These are phyloP conservation scores for Trichoderma brevicompactum DNA, from an alignment of 2,329 filamentous ascomycete genomes.

Conservation along the genomic window DNA sequence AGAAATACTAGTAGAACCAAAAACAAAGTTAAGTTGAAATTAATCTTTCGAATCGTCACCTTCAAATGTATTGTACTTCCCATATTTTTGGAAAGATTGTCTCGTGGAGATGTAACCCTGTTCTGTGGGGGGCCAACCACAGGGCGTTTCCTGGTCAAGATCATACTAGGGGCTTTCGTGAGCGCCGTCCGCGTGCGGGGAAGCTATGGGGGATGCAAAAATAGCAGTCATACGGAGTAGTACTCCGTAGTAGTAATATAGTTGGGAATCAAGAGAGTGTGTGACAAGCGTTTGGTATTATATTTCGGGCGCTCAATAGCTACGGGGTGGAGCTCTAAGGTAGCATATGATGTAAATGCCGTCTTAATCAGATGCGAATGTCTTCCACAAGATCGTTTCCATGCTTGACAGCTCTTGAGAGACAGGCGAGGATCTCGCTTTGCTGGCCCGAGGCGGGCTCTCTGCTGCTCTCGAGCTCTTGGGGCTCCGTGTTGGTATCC, in stretches of 20 bases:
- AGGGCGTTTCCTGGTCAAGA: constrained; percentile 3
- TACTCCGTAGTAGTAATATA: neutral
- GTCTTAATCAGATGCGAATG: neutral
- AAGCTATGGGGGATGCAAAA: neutral
- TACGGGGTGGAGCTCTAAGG: neutral
- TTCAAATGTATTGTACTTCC: neutral
- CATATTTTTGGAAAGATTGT: neutral
- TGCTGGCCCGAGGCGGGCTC: constrained; percentile 3
- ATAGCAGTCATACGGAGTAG: neutral
- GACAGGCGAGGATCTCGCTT: constrained; percentile 3
- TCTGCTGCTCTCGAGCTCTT: neutral
- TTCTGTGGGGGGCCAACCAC: constrained; percentile 21
- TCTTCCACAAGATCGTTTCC: neutral
- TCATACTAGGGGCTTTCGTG: neutral
- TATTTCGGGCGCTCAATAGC: neutral
- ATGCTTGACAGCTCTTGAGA: neutral
- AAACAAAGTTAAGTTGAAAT: neutral
- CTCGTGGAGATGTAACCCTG: neutral
- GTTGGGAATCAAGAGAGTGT: neutral
- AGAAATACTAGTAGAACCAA: neutral
- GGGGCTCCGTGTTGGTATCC: neutral
- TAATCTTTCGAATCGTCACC: neutral
- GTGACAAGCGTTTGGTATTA: neutral
- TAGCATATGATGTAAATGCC: neutral
- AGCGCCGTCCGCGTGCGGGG: constrained; percentile 11